Conservation (phyloP, 2,329 filamentous ascomycete species). For the Karstenula rhodostoma region DNA sequence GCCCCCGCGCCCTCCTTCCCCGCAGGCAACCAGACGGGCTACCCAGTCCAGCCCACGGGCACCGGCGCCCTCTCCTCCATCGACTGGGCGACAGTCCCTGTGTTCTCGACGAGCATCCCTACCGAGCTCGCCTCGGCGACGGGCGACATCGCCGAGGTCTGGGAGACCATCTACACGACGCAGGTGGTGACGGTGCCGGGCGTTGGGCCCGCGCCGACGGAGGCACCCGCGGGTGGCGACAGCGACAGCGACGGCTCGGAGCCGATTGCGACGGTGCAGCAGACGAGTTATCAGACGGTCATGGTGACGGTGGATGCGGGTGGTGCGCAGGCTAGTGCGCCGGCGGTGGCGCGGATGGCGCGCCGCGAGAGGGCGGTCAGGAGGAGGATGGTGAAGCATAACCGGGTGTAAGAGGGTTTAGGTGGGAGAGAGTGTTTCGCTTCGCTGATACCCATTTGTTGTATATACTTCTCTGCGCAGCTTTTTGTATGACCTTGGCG, state of each 20-base stretch:
- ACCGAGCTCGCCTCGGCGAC: background rate
- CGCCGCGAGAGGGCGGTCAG: conserved; percentile 9
- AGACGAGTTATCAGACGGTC: conserved; percentile 2
- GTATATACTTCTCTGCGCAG: conserved; percentile 4
- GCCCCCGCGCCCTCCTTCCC: conserved; percentile 1
- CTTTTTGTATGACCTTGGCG: no score
- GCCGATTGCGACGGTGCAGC: conserved; percentile 4
- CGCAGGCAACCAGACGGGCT: background rate
- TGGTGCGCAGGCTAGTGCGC: background rate
- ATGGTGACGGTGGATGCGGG: background rate
- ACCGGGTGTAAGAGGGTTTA: background rate
- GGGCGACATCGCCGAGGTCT: conserved; percentile 9
- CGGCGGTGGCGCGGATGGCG: conserved; percentile 2
- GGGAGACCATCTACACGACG: conserved; percentile 8
- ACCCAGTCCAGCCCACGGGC: conserved; percentile 2
- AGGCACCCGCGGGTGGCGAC: background rate
- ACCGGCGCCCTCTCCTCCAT: background rate
- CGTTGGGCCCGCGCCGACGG: background rate
- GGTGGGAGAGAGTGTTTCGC: background rate
- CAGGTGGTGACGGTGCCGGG: conserved; percentile 1
- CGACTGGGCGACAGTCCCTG: conserved; percentile 1
- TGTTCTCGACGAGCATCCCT: background rate
- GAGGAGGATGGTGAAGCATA: conserved; percentile 9
- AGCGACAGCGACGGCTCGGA: background rate
- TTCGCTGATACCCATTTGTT: conserved; percentile 12